Conservation (phyloP, 2,329 filamentous ascomycete genomes). For the Aspergillus candidus region DNA sequence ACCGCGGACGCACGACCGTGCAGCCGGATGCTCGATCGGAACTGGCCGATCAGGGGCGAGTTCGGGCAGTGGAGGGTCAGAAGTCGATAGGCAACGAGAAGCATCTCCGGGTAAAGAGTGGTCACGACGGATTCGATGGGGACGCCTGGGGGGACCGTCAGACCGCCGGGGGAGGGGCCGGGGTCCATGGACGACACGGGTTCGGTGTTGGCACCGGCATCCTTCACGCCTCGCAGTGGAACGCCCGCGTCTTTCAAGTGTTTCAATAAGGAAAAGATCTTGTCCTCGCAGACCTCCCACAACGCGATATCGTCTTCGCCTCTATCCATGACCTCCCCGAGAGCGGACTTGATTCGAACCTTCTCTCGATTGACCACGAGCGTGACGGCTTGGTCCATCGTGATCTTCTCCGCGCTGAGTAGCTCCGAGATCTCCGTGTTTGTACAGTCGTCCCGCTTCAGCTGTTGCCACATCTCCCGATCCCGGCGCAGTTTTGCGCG, state of each 20-base stretch:
- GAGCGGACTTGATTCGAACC: constrained; percentile 25
- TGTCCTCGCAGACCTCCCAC: constrained; percentile 36
- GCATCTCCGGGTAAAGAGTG: constrained; percentile 37
- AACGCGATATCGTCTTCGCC: constrained; percentile 30
- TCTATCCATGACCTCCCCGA: constrained; percentile 23
- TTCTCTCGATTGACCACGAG: constrained; percentile 26
- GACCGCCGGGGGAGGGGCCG: constrained; percentile 3
- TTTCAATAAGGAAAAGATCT: constrained; percentile 34
- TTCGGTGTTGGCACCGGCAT: neutral
- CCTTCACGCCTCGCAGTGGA: too few species aligned
- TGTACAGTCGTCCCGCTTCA: neutral
- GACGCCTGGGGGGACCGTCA: constrained; percentile 29
- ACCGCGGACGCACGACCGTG: constrained; percentile 38
- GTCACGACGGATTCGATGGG: constrained; percentile 28
- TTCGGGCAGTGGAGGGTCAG: constrained; percentile 36
- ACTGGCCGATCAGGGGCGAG: constrained; percentile 35
- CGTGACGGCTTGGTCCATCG: constrained; percentile 18
- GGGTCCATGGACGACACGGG: neutral
- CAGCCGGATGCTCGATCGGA: constrained; percentile 36
- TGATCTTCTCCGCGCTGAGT: constrained; percentile 10
- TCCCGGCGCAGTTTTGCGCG: neutral
- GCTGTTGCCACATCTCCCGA: neutral
- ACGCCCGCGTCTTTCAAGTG: constrained; percentile 16
- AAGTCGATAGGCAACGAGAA: constrained; percentile 37
- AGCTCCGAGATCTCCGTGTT: constrained; percentile 7